Evolutionary conservation across 768 basidiomycete species (phyloP).

Genomic region (Suillus spraguei): DNA sequence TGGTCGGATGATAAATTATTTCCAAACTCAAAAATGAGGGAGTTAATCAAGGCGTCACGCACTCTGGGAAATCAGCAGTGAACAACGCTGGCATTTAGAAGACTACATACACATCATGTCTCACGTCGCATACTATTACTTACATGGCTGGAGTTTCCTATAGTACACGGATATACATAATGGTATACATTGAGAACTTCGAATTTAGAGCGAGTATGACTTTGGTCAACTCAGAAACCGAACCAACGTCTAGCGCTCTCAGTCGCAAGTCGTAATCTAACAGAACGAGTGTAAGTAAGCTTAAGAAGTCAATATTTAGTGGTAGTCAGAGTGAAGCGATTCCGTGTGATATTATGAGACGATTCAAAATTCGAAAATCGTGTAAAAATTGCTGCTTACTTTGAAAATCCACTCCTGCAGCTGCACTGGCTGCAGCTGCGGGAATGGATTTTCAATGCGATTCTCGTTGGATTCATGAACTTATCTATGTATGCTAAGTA

Average conservation of each 20-base stretch:
- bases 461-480: too few species aligned
- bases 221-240: constrained; percentile 40
- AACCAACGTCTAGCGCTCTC: constrained; percentile 69
- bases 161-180: not conserved
- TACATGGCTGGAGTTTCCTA: not conserved
- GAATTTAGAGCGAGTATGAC: not conserved
- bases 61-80: not conserved
- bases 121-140: too few species aligned
- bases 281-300: too few species aligned
- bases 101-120: not conserved
- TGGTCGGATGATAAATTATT: constrained; percentile 24
- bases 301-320: too few species aligned
- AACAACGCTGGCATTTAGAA: not conserved
- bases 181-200: not conserved
- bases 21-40: constrained; percentile 21
- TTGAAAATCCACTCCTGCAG: too few species aligned
- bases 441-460: too few species aligned
- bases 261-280: constrained; percentile 59
- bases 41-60: constrained; percentile 1
- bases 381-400: too few species aligned
- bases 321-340: too few species aligned
- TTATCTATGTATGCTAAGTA: too few species aligned
- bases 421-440: too few species aligned
- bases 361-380: too few species aligned
- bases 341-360: too few species aligned